Evolutionary conservation across 257 asterid genomes (phyloP), one percentile per base, ranked within the genome.

Genomic region (Penstemon newberryi): DNA sequence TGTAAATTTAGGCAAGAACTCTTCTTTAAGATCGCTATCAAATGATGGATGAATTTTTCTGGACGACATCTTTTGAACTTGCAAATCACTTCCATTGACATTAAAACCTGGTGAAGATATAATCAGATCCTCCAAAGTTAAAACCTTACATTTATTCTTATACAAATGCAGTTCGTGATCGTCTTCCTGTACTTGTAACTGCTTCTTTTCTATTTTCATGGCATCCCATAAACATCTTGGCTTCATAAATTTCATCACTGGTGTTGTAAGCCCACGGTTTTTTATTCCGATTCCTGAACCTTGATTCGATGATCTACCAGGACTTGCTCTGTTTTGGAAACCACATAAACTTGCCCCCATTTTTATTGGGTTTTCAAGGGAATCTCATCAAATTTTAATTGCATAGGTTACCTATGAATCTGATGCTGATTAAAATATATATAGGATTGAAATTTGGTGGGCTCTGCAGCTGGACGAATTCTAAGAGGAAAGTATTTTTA

Each of bases 261-360:
- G 70, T 2, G 75, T 51, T 36, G 69, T 59, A 40, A 80, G 51
- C 10, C 76, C 71, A 39, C 59, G 9, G 11, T 52, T 60, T 50
- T 44, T 13, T 1, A 25, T 25, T 25, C 33, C 33, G 38, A 36
- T 54, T 5, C 42, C 68, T 11, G 53, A 9, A 0, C 64, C 73
- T 9, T 41, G 66, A 38, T 56, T 49, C 6, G 69, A 39, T 11
- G 79, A 53, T 75, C 57, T 25, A 25, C 33, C 33, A 0, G 33
- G 33, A 25, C 33, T 25, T 25, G 33, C 33, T 25, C 33, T 25
- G 33, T 41, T 9, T 13, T 63, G 58, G 64, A 71, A 75, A 51
- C 83, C 72, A 18, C 85, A 78, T 10, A 82, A 63, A 10, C 18
- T 52, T 54, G 70, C 53, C 12, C 69, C 80, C 95, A 87, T 85